Conservation (phyloP, 139 green algal genomes). For the Tetratostichococcus sp. region DNA sequence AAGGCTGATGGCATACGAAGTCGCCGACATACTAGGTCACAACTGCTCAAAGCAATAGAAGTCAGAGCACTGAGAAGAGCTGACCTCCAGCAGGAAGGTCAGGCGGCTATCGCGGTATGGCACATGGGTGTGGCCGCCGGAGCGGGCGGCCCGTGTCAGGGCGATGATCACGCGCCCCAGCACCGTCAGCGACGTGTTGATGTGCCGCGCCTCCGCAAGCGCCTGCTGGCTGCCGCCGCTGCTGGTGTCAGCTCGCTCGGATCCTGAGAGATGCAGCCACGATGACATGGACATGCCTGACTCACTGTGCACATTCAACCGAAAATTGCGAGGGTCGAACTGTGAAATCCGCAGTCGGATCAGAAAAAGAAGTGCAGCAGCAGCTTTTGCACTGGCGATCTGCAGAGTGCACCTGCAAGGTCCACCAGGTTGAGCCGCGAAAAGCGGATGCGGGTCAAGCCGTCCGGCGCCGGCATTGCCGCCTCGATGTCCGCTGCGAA, state of each 20-base stretch:
- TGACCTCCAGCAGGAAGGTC: conserved; percentile 86
- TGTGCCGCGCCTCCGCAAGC: background rate
- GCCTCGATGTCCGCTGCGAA: conserved; percentile 68
- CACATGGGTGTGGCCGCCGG: conserved; percentile 47
- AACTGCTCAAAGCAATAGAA: too few relatives aligned
- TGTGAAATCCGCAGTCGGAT: too few relatives aligned
- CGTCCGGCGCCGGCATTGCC: conserved; percentile 18
- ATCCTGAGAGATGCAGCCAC: background rate
- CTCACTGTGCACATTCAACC: too few relatives aligned
- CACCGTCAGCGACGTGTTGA: conserved; percentile 2
- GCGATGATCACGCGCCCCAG: background rate
- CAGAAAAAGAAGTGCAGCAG: too few relatives aligned
- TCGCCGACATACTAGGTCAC: too few relatives aligned
- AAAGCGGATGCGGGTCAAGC: conserved; percentile 46
- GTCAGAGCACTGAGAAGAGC: too few relatives aligned
- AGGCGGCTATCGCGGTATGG: conserved; percentile 88
- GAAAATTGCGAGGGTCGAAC: too few relatives aligned
- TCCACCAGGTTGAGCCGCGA: conserved; percentile 88
- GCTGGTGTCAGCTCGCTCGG: background rate
- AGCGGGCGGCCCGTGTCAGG: background rate
- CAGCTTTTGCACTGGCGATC: too few relatives aligned
- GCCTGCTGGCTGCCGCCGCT: too few relatives aligned
- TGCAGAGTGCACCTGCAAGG: too few relatives aligned
- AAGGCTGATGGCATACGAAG: too few relatives aligned
- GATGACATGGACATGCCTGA: conserved; percentile 2